phyloP scores from a whole-genome alignment of 768 basidiomycete genomes.

The Amanita pallidorosea region DNA sequence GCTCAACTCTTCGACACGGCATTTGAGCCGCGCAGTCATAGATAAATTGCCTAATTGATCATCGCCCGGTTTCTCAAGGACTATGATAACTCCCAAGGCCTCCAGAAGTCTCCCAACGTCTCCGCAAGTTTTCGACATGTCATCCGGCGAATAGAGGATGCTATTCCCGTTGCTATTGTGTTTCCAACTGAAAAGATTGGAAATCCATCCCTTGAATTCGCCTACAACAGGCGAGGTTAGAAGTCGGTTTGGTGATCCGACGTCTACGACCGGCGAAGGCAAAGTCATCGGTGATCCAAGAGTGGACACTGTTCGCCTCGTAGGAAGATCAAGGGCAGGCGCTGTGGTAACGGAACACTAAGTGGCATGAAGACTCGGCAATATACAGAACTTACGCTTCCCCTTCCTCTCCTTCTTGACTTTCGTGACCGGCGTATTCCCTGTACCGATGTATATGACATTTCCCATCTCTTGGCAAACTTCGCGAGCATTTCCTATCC shows the following conservation, averaged over 20 bases:
- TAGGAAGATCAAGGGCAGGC: constrained; percentile 43
- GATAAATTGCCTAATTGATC: neutral
- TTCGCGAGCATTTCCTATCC: constrained; percentile 19
- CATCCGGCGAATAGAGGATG: constrained; percentile 45
- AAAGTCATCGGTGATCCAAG: constrained; percentile 28
- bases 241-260: constrained; percentile 17
- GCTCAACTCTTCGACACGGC: constrained; percentile 42
- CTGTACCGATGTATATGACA: constrained; percentile 24
- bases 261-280: constrained; percentile 16
- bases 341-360: constrained; percentile 25
- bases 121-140: constrained; percentile 48
- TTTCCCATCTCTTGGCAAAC: constrained; percentile 45
- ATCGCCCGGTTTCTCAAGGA: neutral
- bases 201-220: constrained; percentile 90
- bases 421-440: constrained; percentile 14
- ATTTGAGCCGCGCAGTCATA: constrained; percentile 18
- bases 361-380: constrained; percentile 1
- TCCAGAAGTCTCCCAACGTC: constrained; percentile 58
- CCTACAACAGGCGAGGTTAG: constrained; percentile 64
- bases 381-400: constrained; percentile 35
- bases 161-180: constrained; percentile 18
- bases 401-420: constrained; percentile 39
- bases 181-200: constrained; percentile 92
- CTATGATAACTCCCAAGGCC: constrained; percentile 48
- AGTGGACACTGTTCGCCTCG: constrained; percentile 34